Evolutionary conservation across 331 rosid genomes (phyloP), one percentile per base, ranked within the genome.

Genomic region (Ulmus americana): DNA sequence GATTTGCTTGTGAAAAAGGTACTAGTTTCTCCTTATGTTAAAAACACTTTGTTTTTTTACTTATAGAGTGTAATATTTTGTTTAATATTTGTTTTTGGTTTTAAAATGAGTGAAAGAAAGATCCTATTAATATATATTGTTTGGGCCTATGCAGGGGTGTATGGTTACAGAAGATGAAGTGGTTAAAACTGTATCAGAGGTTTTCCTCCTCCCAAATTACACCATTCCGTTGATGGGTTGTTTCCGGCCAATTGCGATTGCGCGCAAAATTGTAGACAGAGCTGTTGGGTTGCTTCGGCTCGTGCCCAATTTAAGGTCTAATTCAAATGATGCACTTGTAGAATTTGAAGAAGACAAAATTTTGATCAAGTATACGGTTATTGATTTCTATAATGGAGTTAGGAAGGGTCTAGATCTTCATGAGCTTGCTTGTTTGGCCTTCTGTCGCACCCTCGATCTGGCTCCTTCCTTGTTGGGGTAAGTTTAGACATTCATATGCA

Each of bases 331-430:
- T 1, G 46, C 54, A 20, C 55, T 52, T 39, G 60, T 15, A 28
- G 73, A 74, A 61, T 41, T 70, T 16, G 77, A 76, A 13, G 61
- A 39, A 8, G 83, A 70, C 47, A 45, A 38, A 11, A 75, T 64
- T 67, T 70, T 77, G 52, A 80, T 65, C 47, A 87, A 78, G 5
- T 60, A 83, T 80, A 47, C 71, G 15, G 83, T 88, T 42, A 57
- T 82, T 42, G 85, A 90, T 57, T 74, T 74, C 68, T 83, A 73
- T 70, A 49, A 59, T 50, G 64, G 61, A 39, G 63, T 39, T 46
- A 88, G 85, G 80, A 85, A 76, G 76, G 86, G 95, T 66, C 76
- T 92, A 4, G 96, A 85, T 79, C 97, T 92, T 62, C 97, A 92
- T 1, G 97, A 92, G 80, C 79, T 76, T 74, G 87, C 85, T 80